Evolutionary conservation across 2,329 filamentous ascomycete species (phyloP).

Genomic region (Diaporthe ilicicola): DNA sequence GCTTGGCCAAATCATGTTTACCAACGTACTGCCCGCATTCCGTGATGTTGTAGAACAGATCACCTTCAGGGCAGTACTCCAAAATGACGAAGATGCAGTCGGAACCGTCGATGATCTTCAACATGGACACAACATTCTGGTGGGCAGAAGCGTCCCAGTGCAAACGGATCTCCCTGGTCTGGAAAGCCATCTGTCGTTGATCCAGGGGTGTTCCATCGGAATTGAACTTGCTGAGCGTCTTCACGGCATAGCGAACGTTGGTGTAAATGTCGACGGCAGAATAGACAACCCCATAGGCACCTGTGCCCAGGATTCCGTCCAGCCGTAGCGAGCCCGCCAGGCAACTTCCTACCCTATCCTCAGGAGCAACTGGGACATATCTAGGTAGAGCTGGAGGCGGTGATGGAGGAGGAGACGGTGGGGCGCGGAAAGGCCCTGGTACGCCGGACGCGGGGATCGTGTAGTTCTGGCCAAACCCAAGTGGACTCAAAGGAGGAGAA

Average conservation of each 20-base stretch:
- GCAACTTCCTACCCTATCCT: constrained; percentile 86
- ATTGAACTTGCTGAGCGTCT: constrained; percentile 94
- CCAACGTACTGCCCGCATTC: constrained; percentile 92
- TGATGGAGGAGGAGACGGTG: constrained; percentile 15
- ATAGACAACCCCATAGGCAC: constrained; percentile 97
- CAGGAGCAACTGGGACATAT: constrained; percentile 71
- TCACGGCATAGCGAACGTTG: constrained; percentile 88
- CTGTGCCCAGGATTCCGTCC: constrained; percentile 86
- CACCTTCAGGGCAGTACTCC: constrained; percentile 96
- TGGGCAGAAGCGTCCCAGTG: constrained; percentile 91
- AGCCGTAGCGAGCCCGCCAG: constrained; percentile 86
- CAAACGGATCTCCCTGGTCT: constrained; percentile 90
- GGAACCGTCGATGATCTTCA: constrained; percentile 89
- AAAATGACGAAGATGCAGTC: constrained; percentile 97
- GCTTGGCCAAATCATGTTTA: constrained; percentile 87
- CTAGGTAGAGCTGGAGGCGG: constrained; percentile 45
- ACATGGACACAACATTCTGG: constrained; percentile 90
- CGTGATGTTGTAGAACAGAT: constrained; percentile 97
- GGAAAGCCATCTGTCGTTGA: constrained; percentile 85
- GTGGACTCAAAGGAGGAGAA: constrained; percentile 24
- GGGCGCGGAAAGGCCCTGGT: constrained; percentile 11
- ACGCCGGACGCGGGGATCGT: constrained; percentile 2
- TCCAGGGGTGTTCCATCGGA: constrained; percentile 76
- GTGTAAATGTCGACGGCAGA: constrained; percentile 85
- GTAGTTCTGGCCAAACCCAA: constrained; percentile 23